Evolutionary conservation across 1,139 yeast species (phyloP).

Genomic region (Wickerhamomyces sp.): DNA sequence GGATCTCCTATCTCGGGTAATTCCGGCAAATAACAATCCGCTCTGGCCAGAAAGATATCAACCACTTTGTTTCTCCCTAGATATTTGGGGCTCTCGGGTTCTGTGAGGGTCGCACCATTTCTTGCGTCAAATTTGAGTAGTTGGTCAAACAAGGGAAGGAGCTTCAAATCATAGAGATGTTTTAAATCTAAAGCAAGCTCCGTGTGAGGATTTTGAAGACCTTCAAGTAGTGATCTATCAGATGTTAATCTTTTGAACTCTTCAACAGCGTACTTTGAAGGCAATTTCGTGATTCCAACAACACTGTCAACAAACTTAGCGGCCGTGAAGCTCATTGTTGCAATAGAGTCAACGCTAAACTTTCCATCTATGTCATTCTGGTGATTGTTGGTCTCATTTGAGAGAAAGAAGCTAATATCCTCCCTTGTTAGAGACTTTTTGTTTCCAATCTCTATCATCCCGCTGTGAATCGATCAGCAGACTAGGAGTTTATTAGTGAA

Average conservation of each 20-base stretch:
- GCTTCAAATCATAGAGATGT: slow-evolving; percentile 7
- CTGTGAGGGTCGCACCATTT: neutral
- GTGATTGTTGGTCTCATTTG: neutral
- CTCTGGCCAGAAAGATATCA: slow-evolving; percentile 2
- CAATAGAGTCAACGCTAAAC: slow-evolving; percentile 5
- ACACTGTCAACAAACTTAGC: slow-evolving; percentile 7
- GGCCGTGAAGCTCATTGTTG: slow-evolving; percentile 7
- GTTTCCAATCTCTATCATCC: too few species aligned
- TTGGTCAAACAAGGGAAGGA: slow-evolving; percentile 11
- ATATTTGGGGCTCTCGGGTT: slow-evolving; percentile 1
- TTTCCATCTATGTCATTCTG: slow-evolving; percentile 1
- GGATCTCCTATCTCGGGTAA: slow-evolving; percentile 6
- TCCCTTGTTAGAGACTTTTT: neutral
- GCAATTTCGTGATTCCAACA: slow-evolving; percentile 5
- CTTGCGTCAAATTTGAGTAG: slow-evolving; percentile 2
- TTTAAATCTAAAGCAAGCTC: slow-evolving; percentile 10
- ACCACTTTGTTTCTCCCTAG: slow-evolving; percentile 1
- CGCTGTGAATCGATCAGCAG: too few species aligned
- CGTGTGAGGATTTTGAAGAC: slow-evolving; percentile 9
- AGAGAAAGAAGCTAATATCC: neutral
- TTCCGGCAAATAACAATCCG: slow-evolving; percentile 5
- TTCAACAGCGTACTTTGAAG: slow-evolving; percentile 9
- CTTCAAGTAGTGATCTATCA: slow-evolving; percentile 4
- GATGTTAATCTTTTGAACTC: slow-evolving; percentile 4
- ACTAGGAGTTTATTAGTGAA: too few species aligned